Evolutionary conservation across 2,329 filamentous ascomycete species (phyloP).

Genomic region (Penicillium sp.): DNA sequence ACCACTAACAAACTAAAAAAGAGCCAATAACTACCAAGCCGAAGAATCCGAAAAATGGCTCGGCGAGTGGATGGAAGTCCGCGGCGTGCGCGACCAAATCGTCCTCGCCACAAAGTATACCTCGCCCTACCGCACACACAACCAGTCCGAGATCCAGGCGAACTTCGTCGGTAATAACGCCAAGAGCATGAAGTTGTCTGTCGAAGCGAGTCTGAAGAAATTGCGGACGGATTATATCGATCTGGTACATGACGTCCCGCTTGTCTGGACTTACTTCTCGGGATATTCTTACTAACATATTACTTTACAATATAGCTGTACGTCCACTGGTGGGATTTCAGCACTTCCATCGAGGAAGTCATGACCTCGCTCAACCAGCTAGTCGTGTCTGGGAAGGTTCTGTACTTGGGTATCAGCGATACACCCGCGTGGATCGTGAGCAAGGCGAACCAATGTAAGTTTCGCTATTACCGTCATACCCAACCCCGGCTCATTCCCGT

Average conservation of each 20-base stretch:
- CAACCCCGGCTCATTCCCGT: too few species aligned
- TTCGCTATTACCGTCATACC: too few species aligned
- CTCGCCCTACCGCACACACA: conserved; percentile 30
- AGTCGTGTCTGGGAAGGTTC: conserved; percentile 60
- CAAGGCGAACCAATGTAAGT: conserved; percentile 60
- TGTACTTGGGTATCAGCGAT: conserved; percentile 66
- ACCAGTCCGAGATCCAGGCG: conserved; percentile 36
- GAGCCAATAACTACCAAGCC: conserved; percentile 50
- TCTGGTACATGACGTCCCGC: conserved; percentile 17
- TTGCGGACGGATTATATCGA: conserved; percentile 39
- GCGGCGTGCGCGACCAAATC: conserved; percentile 50
- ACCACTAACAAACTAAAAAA: not conserved
- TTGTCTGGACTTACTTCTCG: not conserved
- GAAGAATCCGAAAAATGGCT: conserved; percentile 52
- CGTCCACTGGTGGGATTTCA: conserved; percentile 67
- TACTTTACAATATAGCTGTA: conserved; percentile 46
- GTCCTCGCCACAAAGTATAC: conserved; percentile 57
- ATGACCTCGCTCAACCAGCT: conserved; percentile 66
- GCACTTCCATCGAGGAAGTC: conserved; percentile 61
- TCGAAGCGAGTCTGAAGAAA: conserved; percentile 34
- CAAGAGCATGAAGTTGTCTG: conserved; percentile 32
- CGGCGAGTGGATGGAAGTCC: conserved; percentile 52
- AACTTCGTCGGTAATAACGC: conserved; percentile 34
- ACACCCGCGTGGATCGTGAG: conserved; percentile 68
- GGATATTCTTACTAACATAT: not conserved